phyloP scores from a whole-genome alignment of 305 asterid species.

The Ilex paraguariensis region DNA sequence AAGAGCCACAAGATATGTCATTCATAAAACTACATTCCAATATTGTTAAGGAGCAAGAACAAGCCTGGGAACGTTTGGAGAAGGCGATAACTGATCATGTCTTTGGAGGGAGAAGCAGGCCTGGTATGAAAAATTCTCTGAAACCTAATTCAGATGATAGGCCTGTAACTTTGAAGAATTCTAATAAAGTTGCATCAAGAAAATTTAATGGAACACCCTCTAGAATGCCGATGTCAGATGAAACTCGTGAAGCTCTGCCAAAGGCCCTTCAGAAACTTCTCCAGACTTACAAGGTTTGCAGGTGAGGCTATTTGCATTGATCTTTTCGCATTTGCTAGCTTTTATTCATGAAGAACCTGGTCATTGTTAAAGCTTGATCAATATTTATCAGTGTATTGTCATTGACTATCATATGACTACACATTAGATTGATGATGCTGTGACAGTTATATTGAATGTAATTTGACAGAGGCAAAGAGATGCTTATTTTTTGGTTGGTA shows the following conservation, averaged over 20 bases:
- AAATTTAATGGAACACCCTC: slow-evolving; percentile 29
- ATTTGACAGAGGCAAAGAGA: neutral
- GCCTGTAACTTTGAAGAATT: slow-evolving; percentile 24
- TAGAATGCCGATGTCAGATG: slow-evolving; percentile 50
- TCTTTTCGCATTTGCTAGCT: neutral
- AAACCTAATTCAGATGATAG: slow-evolving; percentile 24
- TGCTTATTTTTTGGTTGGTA: too few species aligned
- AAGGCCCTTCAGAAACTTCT: slow-evolving; percentile 64
- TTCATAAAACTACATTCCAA: slow-evolving; percentile 47
- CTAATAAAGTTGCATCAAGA: slow-evolving; percentile 29
- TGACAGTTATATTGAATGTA: neutral
- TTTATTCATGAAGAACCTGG: neutral
- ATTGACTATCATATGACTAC: neutral
- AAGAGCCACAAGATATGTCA: slow-evolving; percentile 55
- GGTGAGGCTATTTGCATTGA: slow-evolving; percentile 36
- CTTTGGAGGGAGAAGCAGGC: slow-evolving; percentile 24
- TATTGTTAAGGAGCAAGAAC: slow-evolving; percentile 47
- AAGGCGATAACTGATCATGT: slow-evolving; percentile 20
- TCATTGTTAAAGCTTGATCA: neutral
- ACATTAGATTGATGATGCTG: neutral
- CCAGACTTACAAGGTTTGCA: slow-evolving; percentile 65
- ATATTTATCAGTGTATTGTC: neutral
- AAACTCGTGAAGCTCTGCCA: slow-evolving; percentile 53
- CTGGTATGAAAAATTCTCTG: slow-evolving; percentile 27
- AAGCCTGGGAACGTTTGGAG: slow-evolving; percentile 42